Conservation (phyloP, 305 asterid species). For the Rubia tinctorum region DNA sequence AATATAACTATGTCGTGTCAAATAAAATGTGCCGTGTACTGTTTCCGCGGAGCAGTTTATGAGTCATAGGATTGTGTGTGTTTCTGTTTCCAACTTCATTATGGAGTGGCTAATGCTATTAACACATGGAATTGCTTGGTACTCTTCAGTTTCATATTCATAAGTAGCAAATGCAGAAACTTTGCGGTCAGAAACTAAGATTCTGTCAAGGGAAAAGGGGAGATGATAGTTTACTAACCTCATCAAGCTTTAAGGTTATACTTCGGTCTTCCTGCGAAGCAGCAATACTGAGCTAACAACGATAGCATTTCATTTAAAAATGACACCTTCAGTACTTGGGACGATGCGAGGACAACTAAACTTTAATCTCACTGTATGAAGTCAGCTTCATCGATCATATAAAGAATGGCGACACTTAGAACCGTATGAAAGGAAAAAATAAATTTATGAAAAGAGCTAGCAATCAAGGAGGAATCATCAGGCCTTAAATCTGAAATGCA, state of each 20-base stretch:
- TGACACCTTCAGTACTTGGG: neutral
- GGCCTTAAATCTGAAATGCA: neutral
- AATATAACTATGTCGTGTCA: neutral
- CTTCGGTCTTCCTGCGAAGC: no score
- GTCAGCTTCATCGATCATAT: no score
- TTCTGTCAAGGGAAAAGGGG: neutral
- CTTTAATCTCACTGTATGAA: no score
- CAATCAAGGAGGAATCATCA: neutral
- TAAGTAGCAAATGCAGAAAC: neutral
- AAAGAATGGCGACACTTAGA: no score
- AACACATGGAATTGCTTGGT: neutral
- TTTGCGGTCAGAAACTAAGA: neutral
- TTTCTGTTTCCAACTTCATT: slow-evolving; percentile 9
- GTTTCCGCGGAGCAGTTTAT: neutral
- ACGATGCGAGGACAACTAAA: neutral
- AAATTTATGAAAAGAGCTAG: neutral
- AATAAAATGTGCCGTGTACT: slow-evolving; percentile 9
- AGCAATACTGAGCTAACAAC: neutral
- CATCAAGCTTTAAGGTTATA: neutral
- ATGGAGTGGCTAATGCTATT: neutral
- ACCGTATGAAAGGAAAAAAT: neutral
- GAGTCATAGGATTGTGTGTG: neutral
- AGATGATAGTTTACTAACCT: neutral
- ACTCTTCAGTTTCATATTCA: neutral
- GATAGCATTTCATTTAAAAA: neutral